Evolutionary conservation across 306 rosid species (phyloP).

Genomic region (Pachyrhizus erosus): DNA sequence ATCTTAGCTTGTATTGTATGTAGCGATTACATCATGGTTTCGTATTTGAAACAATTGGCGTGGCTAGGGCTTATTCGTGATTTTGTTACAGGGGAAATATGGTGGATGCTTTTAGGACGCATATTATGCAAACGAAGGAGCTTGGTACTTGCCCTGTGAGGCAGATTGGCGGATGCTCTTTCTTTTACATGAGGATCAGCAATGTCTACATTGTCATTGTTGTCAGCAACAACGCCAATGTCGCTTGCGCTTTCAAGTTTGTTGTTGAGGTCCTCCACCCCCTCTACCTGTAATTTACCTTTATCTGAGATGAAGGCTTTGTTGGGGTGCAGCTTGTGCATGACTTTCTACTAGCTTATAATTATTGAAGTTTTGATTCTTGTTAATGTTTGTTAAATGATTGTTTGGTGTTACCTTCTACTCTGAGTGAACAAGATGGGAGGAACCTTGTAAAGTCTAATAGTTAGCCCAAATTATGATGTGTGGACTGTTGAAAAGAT

Average conservation of each 20-base stretch:
- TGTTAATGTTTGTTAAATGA: neutral
- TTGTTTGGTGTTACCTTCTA: neutral
- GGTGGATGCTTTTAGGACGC: slow-evolving; percentile 93
- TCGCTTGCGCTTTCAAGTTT: slow-evolving; percentile 94
- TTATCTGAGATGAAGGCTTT: neutral
- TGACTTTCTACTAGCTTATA: slow-evolving; percentile 4
- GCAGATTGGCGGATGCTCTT: slow-evolving; percentile 91
- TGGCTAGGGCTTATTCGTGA: slow-evolving; percentile 7
- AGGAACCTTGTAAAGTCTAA: neutral
- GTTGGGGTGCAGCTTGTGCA: neutral
- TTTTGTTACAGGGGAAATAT: slow-evolving; percentile 74
- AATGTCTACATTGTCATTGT: slow-evolving; percentile 93
- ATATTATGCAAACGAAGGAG: slow-evolving; percentile 93
- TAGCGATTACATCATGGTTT: neutral
- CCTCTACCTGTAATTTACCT: slow-evolving; percentile 7
- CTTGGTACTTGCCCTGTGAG: slow-evolving; percentile 93
- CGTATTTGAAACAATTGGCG: neutral
- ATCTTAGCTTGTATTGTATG: neutral
- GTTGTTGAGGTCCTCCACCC: slow-evolving; percentile 76
- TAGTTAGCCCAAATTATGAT: neutral
- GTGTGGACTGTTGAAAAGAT: neutral
- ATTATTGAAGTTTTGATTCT: neutral
- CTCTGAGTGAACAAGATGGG: neutral
- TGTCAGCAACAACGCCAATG: slow-evolving; percentile 95
- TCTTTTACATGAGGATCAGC: slow-evolving; percentile 93